Percentiles rank a stretch among this genome's conserved stretches.
Conservation (phyloP, 2,329 filamentous ascomycete genomes). For the Penicillium sp. region DNA sequence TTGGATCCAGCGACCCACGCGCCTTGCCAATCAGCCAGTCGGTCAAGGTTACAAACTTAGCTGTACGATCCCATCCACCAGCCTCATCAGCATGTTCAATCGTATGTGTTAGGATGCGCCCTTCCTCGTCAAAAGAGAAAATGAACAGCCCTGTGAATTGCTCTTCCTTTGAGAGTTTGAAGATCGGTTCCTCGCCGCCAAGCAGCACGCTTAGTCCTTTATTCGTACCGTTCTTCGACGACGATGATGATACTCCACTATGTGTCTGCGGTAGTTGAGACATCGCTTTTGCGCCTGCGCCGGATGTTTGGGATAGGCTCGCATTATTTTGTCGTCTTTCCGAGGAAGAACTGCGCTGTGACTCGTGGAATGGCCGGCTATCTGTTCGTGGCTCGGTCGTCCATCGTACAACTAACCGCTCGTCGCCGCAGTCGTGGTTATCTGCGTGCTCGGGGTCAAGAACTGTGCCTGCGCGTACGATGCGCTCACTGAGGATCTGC, state of each 20-base stretch:
- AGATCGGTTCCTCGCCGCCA: conserved; percentile 52
- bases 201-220: conserved; percentile 49
- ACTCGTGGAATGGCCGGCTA: conserved; percentile 21
- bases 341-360: not conserved
- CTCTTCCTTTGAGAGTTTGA: conserved; percentile 59
- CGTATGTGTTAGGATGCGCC: conserved; percentile 79
- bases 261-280: conserved; percentile 3
- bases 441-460: conserved; percentile 35
- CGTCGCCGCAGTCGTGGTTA: conserved; percentile 47
- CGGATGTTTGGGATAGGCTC: conserved; percentile 10
- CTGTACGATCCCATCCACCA: conserved; percentile 77
- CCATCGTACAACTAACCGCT: conserved; percentile 92
- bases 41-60: conserved; percentile 84
- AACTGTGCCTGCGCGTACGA: conserved; percentile 60
- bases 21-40: conserved; percentile 91
- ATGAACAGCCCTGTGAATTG: conserved; percentile 91
- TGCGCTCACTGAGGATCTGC: conserved; percentile 84
- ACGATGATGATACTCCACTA: conserved; percentile 22
- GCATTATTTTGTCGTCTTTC: not conserved
- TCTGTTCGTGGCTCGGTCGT: conserved; percentile 57
- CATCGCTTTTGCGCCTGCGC: not conserved
- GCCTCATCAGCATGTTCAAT: conserved; percentile 91
- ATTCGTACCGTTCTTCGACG: conserved; percentile 36
- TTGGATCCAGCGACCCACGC: conserved; percentile 46
- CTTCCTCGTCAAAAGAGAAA: conserved; percentile 90